These are phyloP conservation scores for Candida morakotiae DNA, from an alignment of 805 yeast species.

Conservation along the genomic window DNA sequence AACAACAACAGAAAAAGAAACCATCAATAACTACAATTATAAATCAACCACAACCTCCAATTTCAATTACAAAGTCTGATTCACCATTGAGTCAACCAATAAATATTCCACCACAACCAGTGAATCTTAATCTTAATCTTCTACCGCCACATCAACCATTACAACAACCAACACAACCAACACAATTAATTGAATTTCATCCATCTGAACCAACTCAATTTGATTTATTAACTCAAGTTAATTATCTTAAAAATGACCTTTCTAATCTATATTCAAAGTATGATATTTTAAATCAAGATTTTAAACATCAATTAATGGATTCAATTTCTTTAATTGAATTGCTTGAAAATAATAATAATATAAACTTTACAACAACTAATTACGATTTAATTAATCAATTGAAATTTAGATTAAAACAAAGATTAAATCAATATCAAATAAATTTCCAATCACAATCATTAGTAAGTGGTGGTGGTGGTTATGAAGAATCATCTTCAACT, in stretches of 20 bases:
- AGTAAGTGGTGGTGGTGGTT: no score
- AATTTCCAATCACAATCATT: constrained; percentile 13
- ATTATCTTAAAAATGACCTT: constrained; percentile 39
- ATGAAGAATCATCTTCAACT: no score
- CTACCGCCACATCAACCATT: constrained; percentile 9
- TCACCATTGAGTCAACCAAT: neutral
- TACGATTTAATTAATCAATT: neutral
- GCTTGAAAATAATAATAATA: neutral
- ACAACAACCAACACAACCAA: constrained; percentile 3
- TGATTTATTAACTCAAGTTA: constrained; percentile 35
- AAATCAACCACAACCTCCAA: constrained; percentile 9
- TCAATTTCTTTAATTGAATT: constrained; percentile 47
- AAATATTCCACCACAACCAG: constrained; percentile 1
- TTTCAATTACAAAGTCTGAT: constrained; percentile 5
- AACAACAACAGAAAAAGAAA: neutral
- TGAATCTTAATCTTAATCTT: neutral
- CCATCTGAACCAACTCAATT: neutral
- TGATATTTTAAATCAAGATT: constrained; percentile 45
- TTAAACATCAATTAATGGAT: constrained; percentile 49
- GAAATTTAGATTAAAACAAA: neutral
- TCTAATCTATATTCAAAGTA: constrained; percentile 40
- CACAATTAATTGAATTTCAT: constrained; percentile 1
- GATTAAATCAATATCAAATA: constrained; percentile 1
- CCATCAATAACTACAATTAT: neutral
- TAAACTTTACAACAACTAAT: constrained; percentile 1